Conservation (phyloP, 1,139 yeast genomes). For the Pneumocystis oryctolagi region DNA sequence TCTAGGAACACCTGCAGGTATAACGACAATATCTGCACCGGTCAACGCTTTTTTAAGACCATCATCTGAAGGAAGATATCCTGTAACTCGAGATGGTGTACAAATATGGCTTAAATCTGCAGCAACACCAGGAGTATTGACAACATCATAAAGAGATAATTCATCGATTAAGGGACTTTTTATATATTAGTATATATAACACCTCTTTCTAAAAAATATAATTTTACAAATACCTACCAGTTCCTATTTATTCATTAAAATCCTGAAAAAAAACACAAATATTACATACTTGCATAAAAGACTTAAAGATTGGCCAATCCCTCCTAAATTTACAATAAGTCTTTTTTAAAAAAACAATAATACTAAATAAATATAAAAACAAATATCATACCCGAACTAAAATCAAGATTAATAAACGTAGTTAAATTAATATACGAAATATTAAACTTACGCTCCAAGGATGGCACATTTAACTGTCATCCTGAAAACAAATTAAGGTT, state of each 20-base stretch:
- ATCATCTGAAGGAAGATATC: slow-evolving; percentile 50
- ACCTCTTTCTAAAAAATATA: slow-evolving; percentile 17
- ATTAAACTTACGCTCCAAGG: slow-evolving; percentile 27
- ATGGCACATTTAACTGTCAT: slow-evolving; percentile 28
- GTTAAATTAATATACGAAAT: background rate
- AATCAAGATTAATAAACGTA: background rate
- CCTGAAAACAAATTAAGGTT: background rate
- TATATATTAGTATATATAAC: background rate
- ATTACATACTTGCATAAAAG: slow-evolving; percentile 50
- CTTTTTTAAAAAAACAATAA: slow-evolving; percentile 24
- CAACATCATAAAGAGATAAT: slow-evolving; percentile 73
- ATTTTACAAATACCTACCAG: slow-evolving; percentile 26
- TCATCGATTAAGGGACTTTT: slow-evolving; percentile 35
- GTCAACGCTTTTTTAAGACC: slow-evolving; percentile 43
- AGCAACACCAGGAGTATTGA: slow-evolving; percentile 83
- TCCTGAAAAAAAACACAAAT: slow-evolving; percentile 18
- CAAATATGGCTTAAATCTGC: slow-evolving; percentile 84
- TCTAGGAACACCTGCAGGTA: slow-evolving; percentile 96
- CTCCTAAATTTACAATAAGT: slow-evolving; percentile 9
- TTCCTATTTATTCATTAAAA: background rate
- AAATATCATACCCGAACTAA: background rate
- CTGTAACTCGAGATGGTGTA: slow-evolving; percentile 57
- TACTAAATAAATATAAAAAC: background rate
- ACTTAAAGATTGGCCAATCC: slow-evolving; percentile 88
- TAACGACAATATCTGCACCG: slow-evolving; percentile 63